Conservation (phyloP, 2,329 filamentous ascomycete genomes). For the Daldinia eschscholtzii region DNA sequence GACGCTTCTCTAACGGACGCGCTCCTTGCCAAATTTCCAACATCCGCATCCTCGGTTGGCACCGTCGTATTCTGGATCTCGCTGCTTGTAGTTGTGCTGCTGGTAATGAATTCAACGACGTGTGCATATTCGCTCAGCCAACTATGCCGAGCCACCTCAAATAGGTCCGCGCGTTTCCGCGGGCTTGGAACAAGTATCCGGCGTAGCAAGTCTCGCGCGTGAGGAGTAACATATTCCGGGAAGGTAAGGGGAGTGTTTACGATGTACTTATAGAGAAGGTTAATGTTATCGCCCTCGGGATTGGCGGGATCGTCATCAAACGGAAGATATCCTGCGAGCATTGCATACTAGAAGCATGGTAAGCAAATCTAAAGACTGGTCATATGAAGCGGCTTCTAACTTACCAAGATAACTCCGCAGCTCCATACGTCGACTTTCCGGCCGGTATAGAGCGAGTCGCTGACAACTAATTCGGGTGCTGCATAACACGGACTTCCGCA, state of each 20-base stretch:
- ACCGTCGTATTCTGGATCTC: slow-evolving; percentile 88
- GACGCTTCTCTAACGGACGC: slow-evolving; percentile 90
- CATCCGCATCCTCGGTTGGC: slow-evolving; percentile 68
- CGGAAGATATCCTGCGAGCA: slow-evolving; percentile 96
- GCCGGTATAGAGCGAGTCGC: slow-evolving; percentile 95
- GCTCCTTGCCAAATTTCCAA: slow-evolving; percentile 79
- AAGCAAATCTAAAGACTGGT: slow-evolving; percentile 41
- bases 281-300: slow-evolving; percentile 98
- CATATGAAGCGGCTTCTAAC: slow-evolving; percentile 50
- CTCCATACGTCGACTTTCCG: slow-evolving; percentile 99
- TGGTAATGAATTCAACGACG: slow-evolving; percentile 96
- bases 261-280: slow-evolving; percentile 98
- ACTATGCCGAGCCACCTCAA: slow-evolving; percentile 97
- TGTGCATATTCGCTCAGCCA: slow-evolving; percentile 98
- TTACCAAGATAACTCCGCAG: slow-evolving; percentile 96
- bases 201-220: slow-evolving; percentile 90
- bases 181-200: slow-evolving; percentile 96
- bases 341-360: slow-evolving; percentile 81
- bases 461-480: slow-evolving; percentile 95
- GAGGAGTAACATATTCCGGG: slow-evolving; percentile 97
- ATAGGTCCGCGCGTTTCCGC: slow-evolving; percentile 92
- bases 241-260: slow-evolving; percentile 97
- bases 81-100: slow-evolving; percentile 86
- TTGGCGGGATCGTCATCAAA: slow-evolving; percentile 99
- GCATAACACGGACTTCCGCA: slow-evolving; percentile 99